Conservation (phyloP, 2,329 filamentous ascomycete genomes). For the Cladophialophora bantiana region DNA sequence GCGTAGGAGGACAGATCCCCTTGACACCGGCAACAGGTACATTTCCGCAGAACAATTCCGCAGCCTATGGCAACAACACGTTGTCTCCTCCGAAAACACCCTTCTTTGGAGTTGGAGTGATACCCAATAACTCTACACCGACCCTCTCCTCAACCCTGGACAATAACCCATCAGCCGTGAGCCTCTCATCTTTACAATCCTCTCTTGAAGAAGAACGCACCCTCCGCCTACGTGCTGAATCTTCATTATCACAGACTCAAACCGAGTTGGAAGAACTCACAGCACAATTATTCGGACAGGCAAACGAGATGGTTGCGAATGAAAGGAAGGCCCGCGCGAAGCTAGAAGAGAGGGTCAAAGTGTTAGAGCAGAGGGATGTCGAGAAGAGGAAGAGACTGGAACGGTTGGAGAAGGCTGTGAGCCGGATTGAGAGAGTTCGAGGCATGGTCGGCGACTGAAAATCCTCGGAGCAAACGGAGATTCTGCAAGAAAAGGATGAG, state of each 20-base stretch:
- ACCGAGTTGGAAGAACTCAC: conserved; percentile 68
- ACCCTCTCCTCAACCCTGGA: conserved; percentile 22
- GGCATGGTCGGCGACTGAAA: conserved; percentile 55
- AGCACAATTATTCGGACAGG: conserved; percentile 66
- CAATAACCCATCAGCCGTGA: conserved; percentile 39
- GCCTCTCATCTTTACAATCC: conserved; percentile 57
- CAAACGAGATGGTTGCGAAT: conserved; percentile 71
- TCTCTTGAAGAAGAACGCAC: conserved; percentile 62
- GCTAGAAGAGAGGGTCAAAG: conserved; percentile 55
- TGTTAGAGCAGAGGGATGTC: conserved; percentile 55
- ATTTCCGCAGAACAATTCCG: conserved; percentile 40
- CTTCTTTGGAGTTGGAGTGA: conserved; percentile 31
- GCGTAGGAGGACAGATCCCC: conserved; percentile 25
- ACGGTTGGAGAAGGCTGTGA: conserved; percentile 63
- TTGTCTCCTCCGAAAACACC: conserved; percentile 40
- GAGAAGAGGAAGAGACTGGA: conserved; percentile 61
- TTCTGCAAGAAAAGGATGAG: not conserved
- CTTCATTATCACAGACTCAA: conserved; percentile 60
- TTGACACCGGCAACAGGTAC: conserved; percentile 53
- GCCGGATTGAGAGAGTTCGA: conserved; percentile 63
- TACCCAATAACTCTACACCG: conserved; percentile 35
- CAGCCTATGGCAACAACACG: conserved; percentile 24
- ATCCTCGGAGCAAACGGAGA: not conserved
- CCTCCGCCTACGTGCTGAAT: conserved; percentile 64
- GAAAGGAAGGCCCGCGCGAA: conserved; percentile 66